phyloP scores from a whole-genome alignment of 2,329 filamentous ascomycete species.

The Sordariomycetes sp. region DNA sequence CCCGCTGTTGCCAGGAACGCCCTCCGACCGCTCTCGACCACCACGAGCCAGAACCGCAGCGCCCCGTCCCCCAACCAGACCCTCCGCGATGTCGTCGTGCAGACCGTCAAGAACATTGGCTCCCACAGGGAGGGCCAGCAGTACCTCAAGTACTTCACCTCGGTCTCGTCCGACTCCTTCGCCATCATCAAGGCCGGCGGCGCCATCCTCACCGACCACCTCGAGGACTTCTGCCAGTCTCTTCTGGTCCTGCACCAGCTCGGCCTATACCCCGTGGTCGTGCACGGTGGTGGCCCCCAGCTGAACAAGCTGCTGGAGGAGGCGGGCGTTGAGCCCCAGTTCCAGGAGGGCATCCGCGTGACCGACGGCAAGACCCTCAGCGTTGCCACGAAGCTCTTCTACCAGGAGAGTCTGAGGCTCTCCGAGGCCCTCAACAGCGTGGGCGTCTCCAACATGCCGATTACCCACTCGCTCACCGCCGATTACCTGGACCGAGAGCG shows the following conservation, averaged over 20 bases:
- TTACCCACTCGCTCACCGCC: constrained; percentile 85
- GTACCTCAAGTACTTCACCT: constrained; percentile 95
- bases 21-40: constrained; percentile 17
- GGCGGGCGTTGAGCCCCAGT: constrained; percentile 87
- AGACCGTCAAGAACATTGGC: constrained; percentile 83
- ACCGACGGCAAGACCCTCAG: constrained; percentile 93
- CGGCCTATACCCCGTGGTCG: constrained; percentile 87
- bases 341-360: constrained; percentile 90
- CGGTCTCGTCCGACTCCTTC: constrained; percentile 92
- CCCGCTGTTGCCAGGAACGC: constrained; percentile 4
- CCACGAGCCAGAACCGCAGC: constrained; percentile 11
- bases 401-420: constrained; percentile 90
- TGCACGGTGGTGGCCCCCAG: constrained; percentile 91
- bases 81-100: constrained; percentile 22
- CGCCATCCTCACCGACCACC: constrained; percentile 87
- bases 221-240: constrained; percentile 82
- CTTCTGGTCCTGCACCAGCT: constrained; percentile 91
- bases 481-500: constrained; percentile 95
- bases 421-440: constrained; percentile 82
- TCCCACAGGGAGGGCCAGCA: constrained; percentile 95
- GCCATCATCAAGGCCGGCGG: constrained; percentile 98
- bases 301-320: constrained; percentile 84
- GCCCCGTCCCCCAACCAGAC: constrained; percentile 13
- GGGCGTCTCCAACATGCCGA: constrained; percentile 78
- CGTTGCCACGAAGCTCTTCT: constrained; percentile 82